Base-by-base conservation (phyloP, 2,329 filamentous ascomycete species). In the Colletotrichum noveboracense region DNA sequence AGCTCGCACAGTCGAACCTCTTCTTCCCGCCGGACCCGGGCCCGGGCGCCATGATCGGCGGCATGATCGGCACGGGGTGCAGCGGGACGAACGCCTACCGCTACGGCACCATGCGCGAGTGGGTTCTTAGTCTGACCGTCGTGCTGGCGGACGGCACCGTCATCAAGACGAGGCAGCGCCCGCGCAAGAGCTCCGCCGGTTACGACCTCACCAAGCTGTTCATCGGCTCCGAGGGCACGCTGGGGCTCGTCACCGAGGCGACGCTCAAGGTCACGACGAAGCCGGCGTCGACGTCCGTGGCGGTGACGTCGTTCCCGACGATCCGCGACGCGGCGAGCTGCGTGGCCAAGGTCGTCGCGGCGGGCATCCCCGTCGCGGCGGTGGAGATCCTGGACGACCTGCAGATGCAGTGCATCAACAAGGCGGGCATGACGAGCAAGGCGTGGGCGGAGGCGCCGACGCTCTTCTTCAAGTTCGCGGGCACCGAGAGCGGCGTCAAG, bases 1-100 rank as follows among this genome's bases (percentile, higher is more conserved):
- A 93, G 77, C 89, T 98, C 21, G 88, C 87, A 8, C 88, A 92
- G 65, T 88, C 95, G 75, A 94, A 94, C 32, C 90, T 98, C 5
- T 98, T 98, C 88, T 98, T 98, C 86, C 96, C 96, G 26, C 96
- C 95, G 1, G 96, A 98, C 83, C 96, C 96, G 21, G 96, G 96
- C 69, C 96, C 96, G 68, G 95, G 96, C 21, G 96, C 96, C 76
- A 95, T 95, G 93, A 98, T 98, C 80, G 96, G 96, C 73, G 96
- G 96, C 71, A 96, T 96, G 94, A 91, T 96, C 38, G 94, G 93
- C 26, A 96, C 94, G 4, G 90, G 90, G 43, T 91, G 89, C 86
- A 91, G 89, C 81, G 96, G 96, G 75, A 98, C 96, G 16, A 98
- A 98, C 83, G 93, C 96, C 18, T 98, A 97, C 86, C 91, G 96